Evolutionary conservation across 164 flowering plant species (phyloP).

Genomic region (Echeveria elegans): DNA sequence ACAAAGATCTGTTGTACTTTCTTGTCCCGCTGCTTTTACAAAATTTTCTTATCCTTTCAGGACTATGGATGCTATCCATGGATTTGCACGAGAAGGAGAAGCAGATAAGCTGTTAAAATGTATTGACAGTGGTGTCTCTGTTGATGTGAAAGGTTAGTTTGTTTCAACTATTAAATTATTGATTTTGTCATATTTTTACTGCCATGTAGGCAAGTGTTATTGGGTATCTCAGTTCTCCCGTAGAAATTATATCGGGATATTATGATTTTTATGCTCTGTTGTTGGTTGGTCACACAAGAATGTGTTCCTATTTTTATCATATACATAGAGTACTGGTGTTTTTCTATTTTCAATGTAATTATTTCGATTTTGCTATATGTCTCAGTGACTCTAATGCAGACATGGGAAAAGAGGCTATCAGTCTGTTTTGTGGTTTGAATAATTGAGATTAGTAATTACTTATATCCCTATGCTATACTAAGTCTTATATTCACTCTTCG

Average conservation of each 20-base stretch:
- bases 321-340: no score
- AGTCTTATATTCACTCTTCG: neutral
- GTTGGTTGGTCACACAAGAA: no score
- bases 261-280: neutral
- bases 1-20: neutral
- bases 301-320: no score
- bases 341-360: no score
- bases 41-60: conserved; percentile 23
- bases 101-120: conserved; percentile 52
- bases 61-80: conserved; percentile 81
- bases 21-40: neutral
- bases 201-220: neutral
- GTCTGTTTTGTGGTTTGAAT: neutral
- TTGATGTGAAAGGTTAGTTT: conserved; percentile 57
- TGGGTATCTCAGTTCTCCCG: neutral
- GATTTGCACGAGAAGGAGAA: conserved; percentile 94
- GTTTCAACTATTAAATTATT: neutral
- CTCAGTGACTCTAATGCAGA: no score
- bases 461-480: neutral
- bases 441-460: neutral
- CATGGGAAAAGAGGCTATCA: no score
- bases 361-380: no score
- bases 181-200: neutral
- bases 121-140: conserved; percentile 61
- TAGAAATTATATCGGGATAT: neutral